phyloP scores from a whole-genome alignment of 2,329 filamentous ascomycete genomes.

The Aspergillus neoniger region DNA sequence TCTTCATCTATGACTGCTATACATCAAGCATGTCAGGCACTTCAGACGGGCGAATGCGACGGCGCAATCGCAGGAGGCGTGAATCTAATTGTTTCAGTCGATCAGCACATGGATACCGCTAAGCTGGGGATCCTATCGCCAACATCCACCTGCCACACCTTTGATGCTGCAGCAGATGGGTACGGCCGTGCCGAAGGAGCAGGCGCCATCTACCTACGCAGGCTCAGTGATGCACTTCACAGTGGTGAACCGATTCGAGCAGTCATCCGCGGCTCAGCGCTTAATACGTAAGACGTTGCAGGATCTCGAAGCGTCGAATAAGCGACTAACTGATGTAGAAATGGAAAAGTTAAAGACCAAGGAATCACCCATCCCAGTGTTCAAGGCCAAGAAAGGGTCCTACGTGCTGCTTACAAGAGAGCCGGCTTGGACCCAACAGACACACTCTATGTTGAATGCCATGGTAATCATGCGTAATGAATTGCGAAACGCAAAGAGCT shows the following conservation, averaged over 20 bases:
- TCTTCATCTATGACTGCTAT: conserved; percentile 36
- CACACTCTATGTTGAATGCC: not conserved
- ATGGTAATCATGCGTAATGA: not conserved
- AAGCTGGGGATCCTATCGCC: conserved; percentile 38
- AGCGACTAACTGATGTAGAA: not conserved
- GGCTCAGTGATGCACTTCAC: conserved; percentile 27
- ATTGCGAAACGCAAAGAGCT: not conserved
- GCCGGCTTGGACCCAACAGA: not conserved
- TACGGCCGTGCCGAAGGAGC: conserved; percentile 37
- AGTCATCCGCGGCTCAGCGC: conserved; percentile 30
- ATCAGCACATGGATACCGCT: conserved; percentile 31
- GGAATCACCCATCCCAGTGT: not conserved
- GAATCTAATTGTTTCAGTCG: conserved; percentile 36
- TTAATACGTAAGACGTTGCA: not conserved
- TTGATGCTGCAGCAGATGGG: conserved; percentile 32
- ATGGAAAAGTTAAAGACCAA: not conserved
- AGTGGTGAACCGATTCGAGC: conserved; percentile 35
- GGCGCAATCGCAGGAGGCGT: conserved; percentile 36
- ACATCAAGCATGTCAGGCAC: conserved; percentile 31
- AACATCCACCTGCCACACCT: conserved; percentile 28
- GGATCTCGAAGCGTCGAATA: not conserved
- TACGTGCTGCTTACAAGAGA: not conserved
- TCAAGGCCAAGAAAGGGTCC: not conserved
- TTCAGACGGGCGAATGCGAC: conserved; percentile 13
- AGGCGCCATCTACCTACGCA: conserved; percentile 30